phyloP scores from a whole-genome alignment of 495 filamentous ascomycete genomes.

The Pyrenula massariospora region DNA sequence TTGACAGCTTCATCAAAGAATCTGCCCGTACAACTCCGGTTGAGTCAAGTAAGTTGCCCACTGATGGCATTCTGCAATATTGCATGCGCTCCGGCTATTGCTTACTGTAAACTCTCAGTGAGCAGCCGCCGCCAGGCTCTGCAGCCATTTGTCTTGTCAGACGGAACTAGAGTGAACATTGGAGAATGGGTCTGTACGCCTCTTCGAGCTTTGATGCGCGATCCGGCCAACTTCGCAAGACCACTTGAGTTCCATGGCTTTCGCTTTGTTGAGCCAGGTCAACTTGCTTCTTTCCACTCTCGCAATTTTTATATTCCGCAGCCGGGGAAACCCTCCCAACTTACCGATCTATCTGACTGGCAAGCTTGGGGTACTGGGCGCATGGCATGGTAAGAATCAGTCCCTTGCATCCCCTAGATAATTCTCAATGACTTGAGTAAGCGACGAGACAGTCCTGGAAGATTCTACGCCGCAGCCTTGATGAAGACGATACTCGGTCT shows the following conservation, averaged over 20 bases:
- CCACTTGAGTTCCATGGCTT: constrained; percentile 8
- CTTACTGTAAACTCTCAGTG: too few species aligned
- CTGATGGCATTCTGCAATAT: too few species aligned
- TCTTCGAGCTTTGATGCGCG: constrained; percentile 7
- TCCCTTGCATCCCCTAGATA: too few species aligned
- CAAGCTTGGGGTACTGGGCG: neutral
- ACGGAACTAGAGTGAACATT: constrained; percentile 12
- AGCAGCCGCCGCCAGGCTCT: constrained; percentile 13
- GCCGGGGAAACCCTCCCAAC: neutral
- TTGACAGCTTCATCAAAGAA: constrained; percentile 27
- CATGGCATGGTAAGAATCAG: too few species aligned
- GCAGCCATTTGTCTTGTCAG: constrained; percentile 11
- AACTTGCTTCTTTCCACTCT: neutral
- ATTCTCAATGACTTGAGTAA: too few species aligned
- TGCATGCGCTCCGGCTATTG: too few species aligned
- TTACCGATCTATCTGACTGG: neutral
- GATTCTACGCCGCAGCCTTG: too few species aligned
- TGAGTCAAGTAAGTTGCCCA: too few species aligned
- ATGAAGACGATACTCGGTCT: too few species aligned
- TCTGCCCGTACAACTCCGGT: constrained; percentile 18
- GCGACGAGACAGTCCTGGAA: too few species aligned
- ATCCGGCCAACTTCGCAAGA: constrained; percentile 7
- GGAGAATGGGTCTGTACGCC: constrained; percentile 18
- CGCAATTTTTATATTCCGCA: neutral
- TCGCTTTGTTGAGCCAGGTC: neutral